Evolutionary conservation across 306 rosid species (phyloP), one percentile per base, ranked within the genome.

Genomic region (Notholithocarpus densiflorus): DNA sequence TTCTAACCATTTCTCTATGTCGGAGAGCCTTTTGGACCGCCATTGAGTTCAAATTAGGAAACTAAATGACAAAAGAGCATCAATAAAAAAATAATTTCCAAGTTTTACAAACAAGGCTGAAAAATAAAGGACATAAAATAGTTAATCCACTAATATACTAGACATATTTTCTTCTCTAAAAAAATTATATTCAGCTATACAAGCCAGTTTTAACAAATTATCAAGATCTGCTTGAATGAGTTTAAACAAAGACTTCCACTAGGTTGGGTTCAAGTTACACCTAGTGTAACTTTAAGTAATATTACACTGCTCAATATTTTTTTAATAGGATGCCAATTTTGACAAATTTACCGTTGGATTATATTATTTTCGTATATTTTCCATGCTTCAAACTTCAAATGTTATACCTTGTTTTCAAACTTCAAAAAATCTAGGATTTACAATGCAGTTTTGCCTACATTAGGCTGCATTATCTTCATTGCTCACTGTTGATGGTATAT

Each of bases 21-120:
- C 93, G 83, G 57, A 32, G 98, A 94, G 76, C 97, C 98, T 81
- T 92, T 94, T 45, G 98, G 98, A 87, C 98, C 9, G 61, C 75
- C 82, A 64, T 77, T 31, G 75, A 52, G 73, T 79, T 82, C 43
- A 81, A 29, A 29, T 84, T 40, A 80, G 79, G 79, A 72, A 51
- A 26, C 53, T 34, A 61, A 64, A 69, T 37, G 29, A 56, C 37
- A 84, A 21, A 65, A 78, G 48, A 32, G 68, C 20, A 27, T 66
- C 62, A 75, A 74, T 20, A 68, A 71, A 29, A 76, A 82, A 51
- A 76, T 66, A 54, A 68, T 72, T 78, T 55, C 48, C 80, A 76
- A 19, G 57, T 52, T 29, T 26, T 71, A 72, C 64, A 32, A 45
- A 76, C 62, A 65, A 62, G 37, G 12, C 65, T 69, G 21, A 71